Base-by-base conservation (phyloP, 2,329 filamentous ascomycete genomes). In the Corinectria fuckeliana region DNA sequence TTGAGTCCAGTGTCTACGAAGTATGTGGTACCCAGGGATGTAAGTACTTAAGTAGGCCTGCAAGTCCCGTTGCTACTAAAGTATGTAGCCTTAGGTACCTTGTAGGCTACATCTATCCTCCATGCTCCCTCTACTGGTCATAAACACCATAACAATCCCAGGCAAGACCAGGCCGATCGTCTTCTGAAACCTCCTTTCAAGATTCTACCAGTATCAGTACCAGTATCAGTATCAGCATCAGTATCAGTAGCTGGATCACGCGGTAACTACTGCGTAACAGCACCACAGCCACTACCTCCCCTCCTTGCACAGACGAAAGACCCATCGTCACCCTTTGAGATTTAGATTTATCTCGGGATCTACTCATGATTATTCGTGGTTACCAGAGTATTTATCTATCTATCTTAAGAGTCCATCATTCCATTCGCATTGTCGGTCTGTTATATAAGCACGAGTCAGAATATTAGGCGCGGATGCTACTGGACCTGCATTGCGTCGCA, bases 401-500 rank as follows among this genome's bases (percentile, higher is more conserved):
- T 47, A 38, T 51, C 50, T 57, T 9, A 28, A n/a, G 14, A 20
- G 4, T 7, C 36, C 30, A 49, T 44, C 16, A 44, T 30, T 39
- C 18, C 26, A 48, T 54, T 30, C 32, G 32, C 53, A 39, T 13
- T 18, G 44, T 28, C 21, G 34, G 48, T 2, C 39, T 3, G 28
- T 30, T 6, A 39, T 32, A 25, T 13, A 11, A 45, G 3, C 36
- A 14, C 42, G 23, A 45, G 56, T 54, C 28, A 28, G 23, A 25
- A 13, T 20, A n/a, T n/a, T n/a, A 38, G 16, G 30, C 23, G 21
- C 38, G 38, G 18, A 50, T 48, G 34, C 56, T 53, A 26, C 28
- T 21, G 26, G 32, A 36, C 44, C 44, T 58, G 50, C 56, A 54
- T 49, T 25, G 56, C 50, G 38, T 58, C 34, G 51, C 38, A 42